phyloP scores from a whole-genome alignment of 345 rosid genomes.

The Sisymbrium altissimum region DNA sequence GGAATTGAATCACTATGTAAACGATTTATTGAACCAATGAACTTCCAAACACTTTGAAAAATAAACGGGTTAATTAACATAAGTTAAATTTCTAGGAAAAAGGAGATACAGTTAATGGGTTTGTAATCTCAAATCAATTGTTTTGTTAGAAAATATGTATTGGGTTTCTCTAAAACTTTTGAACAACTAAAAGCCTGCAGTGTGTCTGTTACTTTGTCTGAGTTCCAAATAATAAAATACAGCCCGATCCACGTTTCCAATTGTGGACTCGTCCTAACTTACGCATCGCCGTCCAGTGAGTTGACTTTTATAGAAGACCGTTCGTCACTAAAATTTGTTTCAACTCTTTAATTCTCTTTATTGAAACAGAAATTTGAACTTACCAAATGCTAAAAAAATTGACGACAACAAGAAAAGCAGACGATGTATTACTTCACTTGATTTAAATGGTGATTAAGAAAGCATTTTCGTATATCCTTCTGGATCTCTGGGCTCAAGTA shows the following conservation, averaged over 20 bases:
- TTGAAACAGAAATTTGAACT: neutral
- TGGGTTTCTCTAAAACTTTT: slow-evolving; percentile 30
- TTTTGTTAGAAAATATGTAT: slow-evolving; percentile 21
- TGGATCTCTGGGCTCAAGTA: neutral
- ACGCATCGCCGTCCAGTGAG: neutral
- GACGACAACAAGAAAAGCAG: neutral
- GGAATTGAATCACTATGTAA: neutral
- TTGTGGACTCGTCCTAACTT: neutral
- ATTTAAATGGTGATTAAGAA: neutral
- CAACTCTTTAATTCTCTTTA: neutral
- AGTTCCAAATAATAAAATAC: slow-evolving; percentile 16
- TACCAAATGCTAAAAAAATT: neutral
- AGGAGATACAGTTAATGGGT: slow-evolving; percentile 23
- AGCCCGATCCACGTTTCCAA: neutral
- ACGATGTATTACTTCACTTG: neutral
- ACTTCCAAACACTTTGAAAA: neutral
- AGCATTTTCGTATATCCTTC: neutral
- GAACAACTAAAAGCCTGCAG: slow-evolving; percentile 30
- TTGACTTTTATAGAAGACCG: neutral
- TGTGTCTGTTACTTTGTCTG: slow-evolving; percentile 32
- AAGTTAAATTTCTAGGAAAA: slow-evolving; percentile 29
- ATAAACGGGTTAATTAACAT: neutral
- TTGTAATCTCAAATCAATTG: slow-evolving; percentile 1
- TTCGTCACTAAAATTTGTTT: neutral
- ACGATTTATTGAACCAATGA: neutral